Conservation (phyloP, 2,329 filamentous ascomycete species). For the Blumeria graminis region DNA sequence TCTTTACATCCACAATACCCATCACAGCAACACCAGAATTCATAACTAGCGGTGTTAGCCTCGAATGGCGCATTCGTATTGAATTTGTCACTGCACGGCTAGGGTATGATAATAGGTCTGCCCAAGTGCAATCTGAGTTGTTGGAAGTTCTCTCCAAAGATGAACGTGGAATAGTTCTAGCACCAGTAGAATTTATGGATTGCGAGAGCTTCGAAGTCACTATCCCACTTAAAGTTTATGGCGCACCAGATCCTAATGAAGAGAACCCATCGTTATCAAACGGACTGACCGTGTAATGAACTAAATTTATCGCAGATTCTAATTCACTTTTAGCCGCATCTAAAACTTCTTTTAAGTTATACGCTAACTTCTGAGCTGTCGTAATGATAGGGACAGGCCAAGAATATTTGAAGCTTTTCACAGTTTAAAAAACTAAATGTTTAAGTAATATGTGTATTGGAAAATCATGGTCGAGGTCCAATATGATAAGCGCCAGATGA, state of each 20-base stretch:
- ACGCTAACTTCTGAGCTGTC: too few relatives aligned
- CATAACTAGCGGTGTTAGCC: constrained; percentile 62
- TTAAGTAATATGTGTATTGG: too few relatives aligned
- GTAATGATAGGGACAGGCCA: too few relatives aligned
- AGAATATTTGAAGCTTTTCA: too few relatives aligned
- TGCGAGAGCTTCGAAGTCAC: constrained; percentile 83
- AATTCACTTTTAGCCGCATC: too few relatives aligned
- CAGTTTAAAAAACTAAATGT: too few relatives aligned
- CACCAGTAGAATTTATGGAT: constrained; percentile 51
- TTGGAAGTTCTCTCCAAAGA: constrained; percentile 60
- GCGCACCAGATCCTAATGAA: constrained; percentile 17
- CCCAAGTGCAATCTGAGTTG: constrained; percentile 22
- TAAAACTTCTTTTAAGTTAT: too few relatives aligned
- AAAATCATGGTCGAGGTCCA: too few relatives aligned
- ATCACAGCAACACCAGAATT: constrained; percentile 71
- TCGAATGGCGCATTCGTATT: constrained; percentile 74
- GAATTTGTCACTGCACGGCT: constrained; percentile 70
- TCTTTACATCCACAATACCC: constrained; percentile 68
- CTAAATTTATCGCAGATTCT: too few relatives aligned
- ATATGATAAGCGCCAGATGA: too few relatives aligned
- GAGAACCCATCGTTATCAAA: too few relatives aligned
- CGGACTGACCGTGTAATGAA: too few relatives aligned
- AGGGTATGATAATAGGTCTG: constrained; percentile 15
- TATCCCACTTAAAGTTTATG: constrained; percentile 64
- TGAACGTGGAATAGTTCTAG: constrained; percentile 53